phyloP scores from a whole-genome alignment of 139 green algal genomes.

The Micractinium sp. region DNA sequence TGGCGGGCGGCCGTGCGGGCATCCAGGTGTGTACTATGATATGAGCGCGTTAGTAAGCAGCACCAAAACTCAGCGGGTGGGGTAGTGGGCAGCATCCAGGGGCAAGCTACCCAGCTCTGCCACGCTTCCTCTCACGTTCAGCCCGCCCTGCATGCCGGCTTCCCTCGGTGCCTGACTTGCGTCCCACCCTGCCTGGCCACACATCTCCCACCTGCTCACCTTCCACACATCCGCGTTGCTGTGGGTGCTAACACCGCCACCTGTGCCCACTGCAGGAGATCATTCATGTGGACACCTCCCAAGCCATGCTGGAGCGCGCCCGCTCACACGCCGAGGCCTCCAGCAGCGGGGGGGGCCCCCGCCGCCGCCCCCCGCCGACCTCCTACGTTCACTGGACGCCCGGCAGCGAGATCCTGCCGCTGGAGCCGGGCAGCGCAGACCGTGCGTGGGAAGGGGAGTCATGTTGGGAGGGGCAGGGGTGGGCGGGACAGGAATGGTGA shows the following conservation, averaged over 20 bases:
- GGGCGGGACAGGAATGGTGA: too few species aligned
- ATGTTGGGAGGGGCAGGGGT: too few species aligned
- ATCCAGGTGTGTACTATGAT: constrained; percentile 40
- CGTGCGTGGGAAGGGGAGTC: neutral
- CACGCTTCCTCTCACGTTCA: neutral
- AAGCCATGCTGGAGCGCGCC: constrained; percentile 24
- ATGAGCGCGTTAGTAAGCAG: neutral
- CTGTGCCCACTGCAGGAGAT: neutral
- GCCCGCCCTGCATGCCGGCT: too few species aligned
- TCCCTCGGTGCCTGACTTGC: too few species aligned
- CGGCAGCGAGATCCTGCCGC: constrained; percentile 50
- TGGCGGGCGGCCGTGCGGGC: constrained; percentile 53
- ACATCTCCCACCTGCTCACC: too few species aligned
- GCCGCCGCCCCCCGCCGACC: neutral
- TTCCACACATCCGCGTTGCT: too few species aligned
- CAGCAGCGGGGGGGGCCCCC: neutral
- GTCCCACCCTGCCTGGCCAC: too few species aligned
- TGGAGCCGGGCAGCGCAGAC: constrained; percentile 47
- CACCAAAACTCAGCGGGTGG: neutral
- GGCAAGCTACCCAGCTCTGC: too few species aligned
- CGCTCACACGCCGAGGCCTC: constrained; percentile 2
- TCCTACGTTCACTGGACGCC: constrained; percentile 19
- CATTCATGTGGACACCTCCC: constrained; percentile 17
- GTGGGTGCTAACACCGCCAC: neutral
- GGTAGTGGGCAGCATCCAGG: neutral